A percentile compares a stretch with the other conserved stretches of the same genome.
Conservation (phyloP, 441 rosid genomes). For the Populus hybrid region DNA sequence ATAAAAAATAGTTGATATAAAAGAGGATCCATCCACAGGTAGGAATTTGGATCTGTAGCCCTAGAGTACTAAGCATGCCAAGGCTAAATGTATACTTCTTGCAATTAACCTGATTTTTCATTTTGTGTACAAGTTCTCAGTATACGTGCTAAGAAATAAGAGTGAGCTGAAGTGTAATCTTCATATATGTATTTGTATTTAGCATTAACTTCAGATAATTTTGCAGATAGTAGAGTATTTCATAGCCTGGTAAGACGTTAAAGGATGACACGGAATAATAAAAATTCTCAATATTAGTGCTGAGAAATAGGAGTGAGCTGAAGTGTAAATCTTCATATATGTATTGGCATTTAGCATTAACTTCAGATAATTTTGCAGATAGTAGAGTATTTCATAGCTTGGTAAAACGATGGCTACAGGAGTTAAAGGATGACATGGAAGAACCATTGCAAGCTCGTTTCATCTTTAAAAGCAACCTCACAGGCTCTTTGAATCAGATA, state of each 20-base stretch:
- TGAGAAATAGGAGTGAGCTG: not conserved
- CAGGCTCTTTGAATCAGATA: slow-evolving; percentile 60
- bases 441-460: slow-evolving; percentile 63
- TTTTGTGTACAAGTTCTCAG: not conserved
- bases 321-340: not conserved
- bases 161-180: not conserved
- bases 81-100: not conserved
- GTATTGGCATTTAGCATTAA: slow-evolving; percentile 7
- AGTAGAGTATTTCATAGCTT: slow-evolving; percentile 55
- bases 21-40: not conserved
- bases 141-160: not conserved
- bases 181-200: not conserved
- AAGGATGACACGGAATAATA: slow-evolving; percentile 55
- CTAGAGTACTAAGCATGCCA: not conserved
- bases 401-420: slow-evolving; percentile 74
- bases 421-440: slow-evolving; percentile 68
- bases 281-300: not conserved
- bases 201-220: slow-evolving; percentile 16
- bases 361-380: slow-evolving; percentile 42
- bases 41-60: not conserved
- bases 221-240: slow-evolving; percentile 54
- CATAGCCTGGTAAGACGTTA: slow-evolving; percentile 62
- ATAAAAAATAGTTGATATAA: too few species aligned
- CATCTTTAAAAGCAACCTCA: slow-evolving; percentile 50
- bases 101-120: not conserved